These are phyloP conservation scores for Magnaporthiopsis poae DNA, from an alignment of 2,329 filamentous ascomycete genomes.

Conservation along the genomic window DNA sequence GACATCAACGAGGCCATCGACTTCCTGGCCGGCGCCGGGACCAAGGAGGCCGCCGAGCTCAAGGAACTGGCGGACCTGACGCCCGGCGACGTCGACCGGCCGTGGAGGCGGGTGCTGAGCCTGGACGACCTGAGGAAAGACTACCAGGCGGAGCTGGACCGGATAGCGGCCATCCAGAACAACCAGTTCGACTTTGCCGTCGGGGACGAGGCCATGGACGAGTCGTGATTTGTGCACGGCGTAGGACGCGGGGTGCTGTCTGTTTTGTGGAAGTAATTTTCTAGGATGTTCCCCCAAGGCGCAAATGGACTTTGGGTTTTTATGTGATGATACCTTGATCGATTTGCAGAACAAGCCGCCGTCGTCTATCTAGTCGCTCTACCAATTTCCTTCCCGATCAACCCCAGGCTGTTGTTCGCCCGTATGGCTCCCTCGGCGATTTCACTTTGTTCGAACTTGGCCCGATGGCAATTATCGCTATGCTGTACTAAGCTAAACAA, in stretches of 20 bases:
- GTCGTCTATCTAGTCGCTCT: not conserved
- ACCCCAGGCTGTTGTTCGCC: no score
- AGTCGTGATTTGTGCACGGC: slow-evolving; percentile 23
- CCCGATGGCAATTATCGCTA: not conserved
- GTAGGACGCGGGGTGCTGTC: not conserved
- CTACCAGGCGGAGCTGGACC: slow-evolving; percentile 83
- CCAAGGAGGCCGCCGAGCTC: slow-evolving; percentile 10
- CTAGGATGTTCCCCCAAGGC: not conserved
- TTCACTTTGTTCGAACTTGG: no score
- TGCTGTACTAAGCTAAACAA: not conserved
- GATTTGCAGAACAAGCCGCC: not conserved
- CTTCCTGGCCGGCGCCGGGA: slow-evolving; percentile 1
- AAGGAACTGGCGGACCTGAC: slow-evolving; percentile 11
- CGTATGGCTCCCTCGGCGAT: no score
- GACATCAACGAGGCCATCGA: slow-evolving; percentile 2
- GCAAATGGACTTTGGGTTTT: not conserved
- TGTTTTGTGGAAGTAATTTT: not conserved
- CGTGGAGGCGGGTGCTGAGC: slow-evolving; percentile 69
- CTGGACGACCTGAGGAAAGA: slow-evolving; percentile 77
- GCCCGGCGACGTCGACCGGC: slow-evolving; percentile 2
- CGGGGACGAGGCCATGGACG: slow-evolving; percentile 44
- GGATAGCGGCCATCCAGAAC: slow-evolving; percentile 76
- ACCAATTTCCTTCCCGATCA: no score
- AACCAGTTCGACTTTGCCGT: slow-evolving; percentile 72
- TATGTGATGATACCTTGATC: slow-evolving; percentile 1